Percentiles rank a stretch among this genome's conserved stretches.
Evolutionary conservation across 2,329 filamentous ascomycete genomes (phyloP).

Genomic region (Phialophora expanda): DNA sequence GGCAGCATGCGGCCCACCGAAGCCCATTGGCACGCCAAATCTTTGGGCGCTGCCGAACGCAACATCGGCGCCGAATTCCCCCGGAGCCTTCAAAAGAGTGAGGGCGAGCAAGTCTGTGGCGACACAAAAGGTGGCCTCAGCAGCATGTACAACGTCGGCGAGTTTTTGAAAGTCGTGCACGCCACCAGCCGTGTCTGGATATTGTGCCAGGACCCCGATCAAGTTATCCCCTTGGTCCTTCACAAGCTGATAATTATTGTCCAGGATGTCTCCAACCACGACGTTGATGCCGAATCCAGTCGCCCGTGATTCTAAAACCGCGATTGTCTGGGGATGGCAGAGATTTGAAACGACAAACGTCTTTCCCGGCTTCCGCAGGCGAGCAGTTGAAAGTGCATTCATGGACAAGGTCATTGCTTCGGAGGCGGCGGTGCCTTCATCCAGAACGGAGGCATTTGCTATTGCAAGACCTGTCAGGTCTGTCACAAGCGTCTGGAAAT

Average conservation of each 20-base stretch:
- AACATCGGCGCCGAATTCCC: constrained; percentile 93
- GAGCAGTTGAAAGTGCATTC: constrained; percentile 72
- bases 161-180: constrained; percentile 75
- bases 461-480: constrained; percentile 87
- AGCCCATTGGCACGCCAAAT: constrained; percentile 89
- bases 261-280: constrained; percentile 72
- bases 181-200: constrained; percentile 85
- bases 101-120: constrained; percentile 88
- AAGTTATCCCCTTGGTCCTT: constrained; percentile 78
- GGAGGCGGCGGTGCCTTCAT: constrained; percentile 89
- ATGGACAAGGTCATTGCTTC: constrained; percentile 95
- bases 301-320: constrained; percentile 81
- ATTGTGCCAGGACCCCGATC: constrained; percentile 91
- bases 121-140: constrained; percentile 79
- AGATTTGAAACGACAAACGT: constrained; percentile 82
- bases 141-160: constrained; percentile 76
- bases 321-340: constrained; percentile 83
- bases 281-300: constrained; percentile 90
- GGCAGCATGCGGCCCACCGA: constrained; percentile 91
- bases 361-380: constrained; percentile 76
- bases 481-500: constrained; percentile 91
- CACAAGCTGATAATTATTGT: constrained; percentile 67
- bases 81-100: constrained; percentile 84
- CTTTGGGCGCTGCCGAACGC: constrained; percentile 92
- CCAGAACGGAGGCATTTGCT: constrained; percentile 86